Evolutionary conservation across 2,329 filamentous ascomycete species (phyloP).

Genomic region (Fusarium austroafricanum): DNA sequence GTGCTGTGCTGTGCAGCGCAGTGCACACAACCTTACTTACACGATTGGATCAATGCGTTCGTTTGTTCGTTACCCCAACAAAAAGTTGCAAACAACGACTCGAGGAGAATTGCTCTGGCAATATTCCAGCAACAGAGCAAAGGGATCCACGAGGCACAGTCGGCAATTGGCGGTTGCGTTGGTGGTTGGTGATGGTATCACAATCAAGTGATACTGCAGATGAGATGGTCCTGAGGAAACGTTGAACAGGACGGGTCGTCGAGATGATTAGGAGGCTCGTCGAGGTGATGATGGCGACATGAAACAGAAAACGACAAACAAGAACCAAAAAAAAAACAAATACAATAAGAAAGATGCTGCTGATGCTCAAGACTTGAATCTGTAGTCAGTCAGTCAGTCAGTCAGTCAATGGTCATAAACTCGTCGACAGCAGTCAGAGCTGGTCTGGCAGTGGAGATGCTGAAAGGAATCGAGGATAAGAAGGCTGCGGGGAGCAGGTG

Average conservation of each 20-base stretch:
- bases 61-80: neutral
- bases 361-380: constrained; percentile 35
- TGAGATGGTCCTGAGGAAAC: constrained; percentile 17
- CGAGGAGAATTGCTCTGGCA: constrained; percentile 47
- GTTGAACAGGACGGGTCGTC: constrained; percentile 21
- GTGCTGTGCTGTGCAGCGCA: neutral
- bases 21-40: constrained; percentile 34
- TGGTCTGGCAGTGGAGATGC: constrained; percentile 35
- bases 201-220: constrained; percentile 36
- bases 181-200: constrained; percentile 25
- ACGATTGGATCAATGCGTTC: constrained; percentile 25
- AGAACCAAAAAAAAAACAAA: constrained; percentile 15
- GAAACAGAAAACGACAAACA: constrained; percentile 6
- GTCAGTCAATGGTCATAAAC: constrained; percentile 40
- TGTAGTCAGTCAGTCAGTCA: constrained; percentile 39
- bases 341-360: constrained; percentile 33
- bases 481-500: constrained; percentile 43
- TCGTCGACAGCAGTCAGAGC: constrained; percentile 43
- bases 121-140: constrained; percentile 56
- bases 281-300: neutral
- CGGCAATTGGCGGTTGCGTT: constrained; percentile 29
- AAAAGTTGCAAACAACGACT: constrained; percentile 33
- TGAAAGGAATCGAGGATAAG: constrained; percentile 30
- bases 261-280: neutral
- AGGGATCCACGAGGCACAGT: constrained; percentile 31